Evolutionary conservation across 495 filamentous ascomycete genomes (phyloP).

Genomic region (Aspergillus sclerotiicarbonarius): DNA sequence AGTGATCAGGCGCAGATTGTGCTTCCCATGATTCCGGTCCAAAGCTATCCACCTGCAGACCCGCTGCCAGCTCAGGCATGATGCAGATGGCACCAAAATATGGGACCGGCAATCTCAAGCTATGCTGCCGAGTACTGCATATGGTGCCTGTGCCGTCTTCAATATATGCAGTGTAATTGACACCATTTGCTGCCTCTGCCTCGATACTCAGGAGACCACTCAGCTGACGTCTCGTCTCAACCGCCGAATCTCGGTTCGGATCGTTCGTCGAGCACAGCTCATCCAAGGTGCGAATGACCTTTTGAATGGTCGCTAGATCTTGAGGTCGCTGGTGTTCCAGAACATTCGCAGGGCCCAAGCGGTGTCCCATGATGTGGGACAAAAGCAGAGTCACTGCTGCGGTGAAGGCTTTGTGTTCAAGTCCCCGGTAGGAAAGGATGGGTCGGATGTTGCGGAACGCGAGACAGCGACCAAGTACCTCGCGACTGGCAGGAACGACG

Average conservation of each 20-base stretch:
- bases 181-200: conserved; percentile 1
- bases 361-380: conserved; percentile 38
- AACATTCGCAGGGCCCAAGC: conserved; percentile 19
- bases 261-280: conserved; percentile 25
- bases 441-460: conserved; percentile 32
- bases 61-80: background rate
- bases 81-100: conserved; percentile 44
- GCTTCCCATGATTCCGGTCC: no score
- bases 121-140: background rate
- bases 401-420: conserved; percentile 52
- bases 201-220: background rate
- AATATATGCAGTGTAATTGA: background rate
- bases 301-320: conserved; percentile 23
- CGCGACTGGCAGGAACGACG: conserved; percentile 43
- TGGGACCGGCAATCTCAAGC: conserved; percentile 27
- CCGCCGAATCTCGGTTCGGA: background rate
- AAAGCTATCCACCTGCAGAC: no score
- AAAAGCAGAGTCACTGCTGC: conserved; percentile 44
- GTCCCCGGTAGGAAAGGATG: conserved; percentile 44
- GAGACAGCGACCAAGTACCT: conserved; percentile 40
- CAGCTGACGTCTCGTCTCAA: background rate
- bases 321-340: conserved; percentile 34
- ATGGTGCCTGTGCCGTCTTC: conserved; percentile 1
- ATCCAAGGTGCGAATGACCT: conserved; percentile 38
- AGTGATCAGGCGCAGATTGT: background rate